Conservation (phyloP, 305 asterid genomes). For the Plantago coronopus region DNA sequence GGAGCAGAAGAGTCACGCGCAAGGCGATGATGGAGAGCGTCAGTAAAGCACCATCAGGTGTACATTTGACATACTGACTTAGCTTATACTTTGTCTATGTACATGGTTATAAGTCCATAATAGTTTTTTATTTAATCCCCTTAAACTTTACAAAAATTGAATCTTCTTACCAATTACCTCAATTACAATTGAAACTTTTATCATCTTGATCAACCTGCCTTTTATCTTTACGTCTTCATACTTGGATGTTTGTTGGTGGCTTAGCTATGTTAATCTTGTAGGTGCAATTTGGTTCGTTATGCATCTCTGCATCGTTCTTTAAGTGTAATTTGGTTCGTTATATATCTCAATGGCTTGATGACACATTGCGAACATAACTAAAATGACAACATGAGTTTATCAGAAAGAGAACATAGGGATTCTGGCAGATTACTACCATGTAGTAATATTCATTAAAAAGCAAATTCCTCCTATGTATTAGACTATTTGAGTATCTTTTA, state of each 20-base stretch:
- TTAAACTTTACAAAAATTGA: too few relatives aligned
- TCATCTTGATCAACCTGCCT: not conserved
- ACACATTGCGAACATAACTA: too few relatives aligned
- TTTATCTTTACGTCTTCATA: not conserved
- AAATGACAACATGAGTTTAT: too few relatives aligned
- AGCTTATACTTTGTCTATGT: not conserved
- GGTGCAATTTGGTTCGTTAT: not conserved
- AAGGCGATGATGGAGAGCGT: not conserved
- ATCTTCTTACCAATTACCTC: too few relatives aligned
- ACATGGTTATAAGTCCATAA: too few relatives aligned
- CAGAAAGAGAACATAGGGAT: too few relatives aligned
- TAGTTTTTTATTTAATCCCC: too few relatives aligned
- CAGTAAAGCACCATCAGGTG: conserved; percentile 9
- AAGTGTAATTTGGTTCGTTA: not conserved
- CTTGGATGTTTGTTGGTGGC: not conserved
- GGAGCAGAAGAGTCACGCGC: not conserved
- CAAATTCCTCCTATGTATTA: too few relatives aligned
- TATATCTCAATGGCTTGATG: too few relatives aligned
- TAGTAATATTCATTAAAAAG: too few relatives aligned
- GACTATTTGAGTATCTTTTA: too few relatives aligned
- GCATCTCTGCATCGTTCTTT: not conserved
- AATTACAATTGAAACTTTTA: not conserved
- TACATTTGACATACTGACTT: conserved; percentile 2
- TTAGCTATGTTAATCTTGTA: not conserved
- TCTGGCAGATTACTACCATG: too few relatives aligned